phyloP scores from a whole-genome alignment of 2,329 filamentous ascomycete genomes.

The Microsporum audouinii region DNA sequence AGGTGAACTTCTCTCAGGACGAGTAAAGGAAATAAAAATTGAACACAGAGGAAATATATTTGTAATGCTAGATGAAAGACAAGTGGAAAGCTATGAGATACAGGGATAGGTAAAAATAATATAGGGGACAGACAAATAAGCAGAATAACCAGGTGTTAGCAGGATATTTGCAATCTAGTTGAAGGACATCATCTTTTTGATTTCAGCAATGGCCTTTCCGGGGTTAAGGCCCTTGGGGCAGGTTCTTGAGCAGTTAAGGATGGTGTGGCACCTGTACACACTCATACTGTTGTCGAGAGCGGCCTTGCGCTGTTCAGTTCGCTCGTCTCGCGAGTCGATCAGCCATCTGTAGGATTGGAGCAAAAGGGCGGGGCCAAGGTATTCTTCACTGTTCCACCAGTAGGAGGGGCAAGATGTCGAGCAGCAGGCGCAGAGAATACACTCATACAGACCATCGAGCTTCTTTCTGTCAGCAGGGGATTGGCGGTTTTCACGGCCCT shows the following conservation, averaged over 20 bases:
- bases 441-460: constrained; percentile 97
- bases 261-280: constrained; percentile 97
- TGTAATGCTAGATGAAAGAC: not conserved
- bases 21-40: not conserved
- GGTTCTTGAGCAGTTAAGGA: constrained; percentile 94
- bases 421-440: constrained; percentile 98
- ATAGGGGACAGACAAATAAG: not conserved
- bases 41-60: constrained; percentile 1
- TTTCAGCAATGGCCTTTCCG: constrained; percentile 86
- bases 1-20: not conserved
- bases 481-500: constrained; percentile 90
- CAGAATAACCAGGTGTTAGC: not conserved
- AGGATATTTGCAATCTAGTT: not conserved
- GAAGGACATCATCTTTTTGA: constrained; percentile 87
- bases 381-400: constrained; percentile 99
- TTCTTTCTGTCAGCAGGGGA: constrained; percentile 86
- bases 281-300: constrained; percentile 98
- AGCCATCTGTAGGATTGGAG: constrained; percentile 98
- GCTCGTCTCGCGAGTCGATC: constrained; percentile 86
- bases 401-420: constrained; percentile 98
- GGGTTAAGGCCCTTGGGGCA: constrained; percentile 99
- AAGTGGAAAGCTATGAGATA: not conserved
- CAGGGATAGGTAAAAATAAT: not conserved
- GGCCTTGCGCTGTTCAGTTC: constrained; percentile 73
- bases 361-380: constrained; percentile 91